Evolutionary conservation across 345 rosid species (phyloP), one percentile per base, ranked within the genome.

Genomic region (Populus deltoides): DNA sequence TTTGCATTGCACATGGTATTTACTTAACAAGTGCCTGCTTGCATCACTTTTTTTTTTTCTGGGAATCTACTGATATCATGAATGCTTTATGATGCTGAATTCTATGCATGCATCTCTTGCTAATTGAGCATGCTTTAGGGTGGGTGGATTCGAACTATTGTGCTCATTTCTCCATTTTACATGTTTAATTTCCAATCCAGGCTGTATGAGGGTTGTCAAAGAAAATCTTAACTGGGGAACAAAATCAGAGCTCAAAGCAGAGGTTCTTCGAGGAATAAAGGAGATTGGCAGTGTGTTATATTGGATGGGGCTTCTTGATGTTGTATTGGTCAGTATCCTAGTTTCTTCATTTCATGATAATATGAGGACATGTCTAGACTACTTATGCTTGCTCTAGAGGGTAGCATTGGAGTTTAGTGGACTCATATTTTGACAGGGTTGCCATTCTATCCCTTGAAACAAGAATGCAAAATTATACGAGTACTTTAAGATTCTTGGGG

Each of bases 201-300:
- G 98, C 83, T 96, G 97, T 86, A 86, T 93, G 97, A 91, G 97
- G 87, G 89, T 96, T 43, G 89, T 92, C 71, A 94, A 90, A 87
- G 99, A 94, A 76, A 92, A 89, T 79, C 95, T 96, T 77, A 92
- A 84, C 68, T 96, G 97, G 98, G 97, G 94, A 35, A 77, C 90
- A 75, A 93, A 96, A 85, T 79, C 91, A 79, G 98, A 96, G 82
- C 94, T 94, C 83, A 96, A 90, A 85, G 88, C 91, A 73, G 97
- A 93, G 89, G 94, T 93, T 81, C 88, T 96, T 69, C 80, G 87
- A 15, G 98, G 97, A 73, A 94, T 94, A 72, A 96, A 94, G 82
- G 98, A 96, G 90, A 94, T 93, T 82, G 99, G 99, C 75, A 93
- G 99, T 81, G 90, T 93, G 41, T 82, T 96, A 76, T 96, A 96